Conservation (phyloP, 2,329 filamentous ascomycete genomes). For the Annulohypoxylon truncatum region DNA sequence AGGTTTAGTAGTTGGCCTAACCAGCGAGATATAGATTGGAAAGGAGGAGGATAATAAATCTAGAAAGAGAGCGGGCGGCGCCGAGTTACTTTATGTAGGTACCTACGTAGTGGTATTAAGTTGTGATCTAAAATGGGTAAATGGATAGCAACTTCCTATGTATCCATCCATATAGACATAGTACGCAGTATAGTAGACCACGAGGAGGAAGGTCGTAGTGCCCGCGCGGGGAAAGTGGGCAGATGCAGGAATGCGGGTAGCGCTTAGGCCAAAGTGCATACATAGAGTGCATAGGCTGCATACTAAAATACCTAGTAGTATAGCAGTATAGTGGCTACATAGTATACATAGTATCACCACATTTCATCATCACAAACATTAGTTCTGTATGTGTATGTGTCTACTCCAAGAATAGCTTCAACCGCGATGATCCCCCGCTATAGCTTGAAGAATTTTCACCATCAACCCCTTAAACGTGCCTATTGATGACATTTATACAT, state of each 20-base stretch:
- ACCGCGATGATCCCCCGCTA: slow-evolving; percentile 24
- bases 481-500: neutral
- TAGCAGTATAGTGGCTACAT: slow-evolving; percentile 7
- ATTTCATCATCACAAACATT: slow-evolving; percentile 30
- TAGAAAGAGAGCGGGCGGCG: slow-evolving; percentile 18
- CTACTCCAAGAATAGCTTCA: slow-evolving; percentile 19
- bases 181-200: neutral
- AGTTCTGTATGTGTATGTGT: slow-evolving; percentile 1
- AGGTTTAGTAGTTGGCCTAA: neutral
- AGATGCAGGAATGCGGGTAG: slow-evolving; percentile 34
- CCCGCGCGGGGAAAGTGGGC: slow-evolving; percentile 41
- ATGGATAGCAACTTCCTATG: slow-evolving; percentile 10
- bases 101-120: neutral
- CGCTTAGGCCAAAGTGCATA: slow-evolving; percentile 26
- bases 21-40: neutral
- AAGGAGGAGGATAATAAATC: slow-evolving; percentile 14
- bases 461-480: neutral
- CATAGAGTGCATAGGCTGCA: slow-evolving; percentile 10
- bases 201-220: slow-evolving; percentile 22
- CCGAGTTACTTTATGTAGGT: slow-evolving; percentile 22
- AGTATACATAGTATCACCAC: slow-evolving; percentile 23
- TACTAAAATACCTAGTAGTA: slow-evolving; percentile 20
- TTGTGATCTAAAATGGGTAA: slow-evolving; percentile 16
- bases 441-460: slow-evolving; percentile 23
- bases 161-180: neutral